Base-by-base conservation (phyloP, 352 stramenopile genomes). In the Pythium oligandrum region DNA sequence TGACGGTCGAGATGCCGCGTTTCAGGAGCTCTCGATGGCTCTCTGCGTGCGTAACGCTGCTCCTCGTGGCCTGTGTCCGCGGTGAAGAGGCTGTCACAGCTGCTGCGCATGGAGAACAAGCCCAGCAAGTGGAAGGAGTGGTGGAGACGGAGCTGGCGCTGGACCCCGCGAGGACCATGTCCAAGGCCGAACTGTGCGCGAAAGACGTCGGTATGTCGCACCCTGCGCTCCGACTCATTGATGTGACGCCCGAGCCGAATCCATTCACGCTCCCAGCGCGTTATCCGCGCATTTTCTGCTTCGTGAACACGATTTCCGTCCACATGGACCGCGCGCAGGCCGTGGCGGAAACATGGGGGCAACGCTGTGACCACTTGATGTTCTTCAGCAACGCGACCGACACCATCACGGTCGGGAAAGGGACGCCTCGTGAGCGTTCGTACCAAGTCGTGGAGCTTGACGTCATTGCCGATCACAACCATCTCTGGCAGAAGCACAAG, bases 401-500 rank as follows among this genome's bases (percentile, higher is more conserved):
- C 43, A 68, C 55, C 3, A 73, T 88, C 47, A 63, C 74, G 3
- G 63, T 84, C 17, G 70, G 60, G 2, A 58, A 45, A 26, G 56
- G 53, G 26, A 66, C 61, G 17, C 36, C 36, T 2, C 36, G 36
- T 7, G 65, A 76, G 8, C 44, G 54, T 1, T 44, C 48, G 40
- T 88, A 76, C 40, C 71, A 86, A 3, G 78, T 92, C n/a, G 66
- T 90, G 46, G 60, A 70, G 44, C 71, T 92, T 38, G 71, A 92
- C 50, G 79, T 87, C 11, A 64, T 73, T 12, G 75, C 79, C 0
- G 80, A 90, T 57, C 78, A 93, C 55, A 85, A 93, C 55, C 79
- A 93, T 53, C 55, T 93, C 40, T 90, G 80, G 79, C 78, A 88
- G 53, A 93, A 93, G 67, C 78, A 89, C 65, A 90, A 90, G 57